Base-by-base conservation (phyloP, 495 filamentous ascomycete genomes). In the Letharia lupina region DNA sequence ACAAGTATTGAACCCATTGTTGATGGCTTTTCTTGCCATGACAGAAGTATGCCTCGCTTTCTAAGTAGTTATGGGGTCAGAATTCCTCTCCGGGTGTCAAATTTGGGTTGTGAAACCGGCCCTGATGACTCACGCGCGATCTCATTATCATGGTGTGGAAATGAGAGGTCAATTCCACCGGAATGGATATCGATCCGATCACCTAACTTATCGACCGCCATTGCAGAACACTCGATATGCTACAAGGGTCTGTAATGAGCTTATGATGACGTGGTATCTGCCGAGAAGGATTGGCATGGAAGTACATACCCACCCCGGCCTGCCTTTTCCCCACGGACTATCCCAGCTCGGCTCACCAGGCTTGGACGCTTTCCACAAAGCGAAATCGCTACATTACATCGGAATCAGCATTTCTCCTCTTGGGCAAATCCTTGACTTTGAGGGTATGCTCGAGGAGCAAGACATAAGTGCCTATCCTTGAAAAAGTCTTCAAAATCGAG, bases 141-240 rank as follows among this genome's bases (percentile, higher is more conserved):
- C 76, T 97, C 93, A 67, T 96, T 98, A 73, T 97, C 94, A 72
- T 97, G 94, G 76, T 98, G 94, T 2, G 94, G 94, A 75, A 98
- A 98, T 10, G 88, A 87, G 62, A 98, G 82, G 75, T 98, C 94
- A 62, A 96, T 88, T 47, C 94, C 94, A 12, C 94, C 94, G 31
- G 90, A 93, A 74, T 98, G 93, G 61, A 98, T 89, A 76, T 98
- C 94, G 75, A 98, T 89, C 63, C 84, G 79, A 52, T 84, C 78
- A 11, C 93, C 94, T 8, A 98, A 80, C 42, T 89, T 84, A 64
- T 91, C 89, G 4, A 88, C 92, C 1, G 93, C 92, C 94, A 98
- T 98, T 3, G 91, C 93, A 1, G 89, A 94, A 84, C 94, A 98
- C 78, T 98, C 93, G 68, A 98, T 97, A 75, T 98, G 94, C 94